Conservation (phyloP, 768 basidiomycete species). For the Podaxis sp. region DNA sequence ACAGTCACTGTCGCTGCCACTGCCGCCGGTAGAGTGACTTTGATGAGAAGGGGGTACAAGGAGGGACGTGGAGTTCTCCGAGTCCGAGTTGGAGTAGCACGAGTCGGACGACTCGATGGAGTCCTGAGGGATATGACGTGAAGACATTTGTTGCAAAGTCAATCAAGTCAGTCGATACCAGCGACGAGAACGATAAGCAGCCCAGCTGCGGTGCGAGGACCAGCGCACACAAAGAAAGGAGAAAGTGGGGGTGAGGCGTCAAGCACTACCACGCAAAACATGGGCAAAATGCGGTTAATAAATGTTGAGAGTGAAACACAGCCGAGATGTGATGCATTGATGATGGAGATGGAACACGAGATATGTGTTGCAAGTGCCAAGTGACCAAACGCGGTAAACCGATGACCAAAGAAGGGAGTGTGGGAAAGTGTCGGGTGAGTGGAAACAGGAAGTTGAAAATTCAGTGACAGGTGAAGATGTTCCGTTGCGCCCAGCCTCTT, state of each 20-base stretch:
- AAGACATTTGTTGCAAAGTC: not conserved
- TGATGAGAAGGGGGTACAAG: not conserved
- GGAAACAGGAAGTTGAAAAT: not conserved
- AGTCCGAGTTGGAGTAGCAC: conserved; percentile 3
- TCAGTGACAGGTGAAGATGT: not conserved
- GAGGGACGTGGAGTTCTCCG: not conserved
- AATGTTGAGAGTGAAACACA: not conserved
- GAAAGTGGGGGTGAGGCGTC: not conserved
- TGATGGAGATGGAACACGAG: conserved; percentile 6
- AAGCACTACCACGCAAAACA: not conserved
- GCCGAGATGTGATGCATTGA: not conserved
- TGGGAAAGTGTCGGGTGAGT: not conserved
- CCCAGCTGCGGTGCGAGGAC: conserved; percentile 9
- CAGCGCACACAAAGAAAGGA: not conserved
- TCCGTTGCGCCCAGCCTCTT: conserved; percentile 4
- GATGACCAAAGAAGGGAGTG: conserved; percentile 7
- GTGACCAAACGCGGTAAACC: not conserved
- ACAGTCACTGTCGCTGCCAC: not conserved
- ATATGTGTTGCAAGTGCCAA: not conserved
- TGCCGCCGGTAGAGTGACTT: not conserved
- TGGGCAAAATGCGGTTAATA: not conserved
- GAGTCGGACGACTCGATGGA: not conserved
- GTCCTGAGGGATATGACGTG: conserved; percentile 1
- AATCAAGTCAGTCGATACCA: conserved; percentile 9
- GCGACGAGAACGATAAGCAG: conserved; percentile 4